Evolutionary conservation across 164 flowering plant genomes (phyloP).

Genomic region (Akebia trifoliata): DNA sequence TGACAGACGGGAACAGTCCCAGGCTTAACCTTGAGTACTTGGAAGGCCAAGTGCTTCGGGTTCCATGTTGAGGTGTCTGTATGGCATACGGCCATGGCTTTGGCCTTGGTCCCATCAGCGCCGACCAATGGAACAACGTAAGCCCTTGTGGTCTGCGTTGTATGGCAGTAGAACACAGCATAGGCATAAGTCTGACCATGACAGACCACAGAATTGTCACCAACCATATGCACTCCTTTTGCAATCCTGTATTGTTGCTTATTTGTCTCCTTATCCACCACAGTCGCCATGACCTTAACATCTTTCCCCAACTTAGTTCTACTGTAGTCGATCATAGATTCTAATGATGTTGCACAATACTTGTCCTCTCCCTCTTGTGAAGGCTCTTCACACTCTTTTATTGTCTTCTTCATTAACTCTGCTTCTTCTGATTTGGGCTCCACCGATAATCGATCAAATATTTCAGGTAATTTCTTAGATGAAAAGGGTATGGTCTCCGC

Average conservation of each 20-base stretch:
- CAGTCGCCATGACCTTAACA: conserved; percentile 13
- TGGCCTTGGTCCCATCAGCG: conserved; percentile 24
- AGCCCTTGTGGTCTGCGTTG: conserved; percentile 18
- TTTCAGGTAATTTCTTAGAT: conserved; percentile 25
- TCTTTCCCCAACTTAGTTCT: conserved; percentile 25
- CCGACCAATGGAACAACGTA: conserved; percentile 25
- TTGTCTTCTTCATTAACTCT: conserved; percentile 21
- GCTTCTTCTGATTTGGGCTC: conserved; percentile 34
- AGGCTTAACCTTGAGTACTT: conserved; percentile 33
- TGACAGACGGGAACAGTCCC: conserved; percentile 39
- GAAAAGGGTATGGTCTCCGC: conserved; percentile 45
- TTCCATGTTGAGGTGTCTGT: conserved; percentile 32
- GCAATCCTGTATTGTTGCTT: conserved; percentile 18
- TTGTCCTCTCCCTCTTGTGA: conserved; percentile 23
- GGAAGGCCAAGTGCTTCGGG: conserved; percentile 33
- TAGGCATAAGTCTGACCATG: conserved; percentile 24
- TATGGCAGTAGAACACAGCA: conserved; percentile 33
- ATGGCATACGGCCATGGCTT: conserved; percentile 30
- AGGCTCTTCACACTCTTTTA: conserved; percentile 25
- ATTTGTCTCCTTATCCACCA: conserved; percentile 10
- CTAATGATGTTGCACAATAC: conserved; percentile 32
- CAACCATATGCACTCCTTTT: conserved; percentile 9
- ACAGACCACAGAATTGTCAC: conserved; percentile 21
- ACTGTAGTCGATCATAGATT: conserved; percentile 33
- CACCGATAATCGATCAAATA: conserved; percentile 26